These are phyloP conservation scores for Closterium sp. DNA, from an alignment of 139 green algal species.

Conservation along the genomic window DNA sequence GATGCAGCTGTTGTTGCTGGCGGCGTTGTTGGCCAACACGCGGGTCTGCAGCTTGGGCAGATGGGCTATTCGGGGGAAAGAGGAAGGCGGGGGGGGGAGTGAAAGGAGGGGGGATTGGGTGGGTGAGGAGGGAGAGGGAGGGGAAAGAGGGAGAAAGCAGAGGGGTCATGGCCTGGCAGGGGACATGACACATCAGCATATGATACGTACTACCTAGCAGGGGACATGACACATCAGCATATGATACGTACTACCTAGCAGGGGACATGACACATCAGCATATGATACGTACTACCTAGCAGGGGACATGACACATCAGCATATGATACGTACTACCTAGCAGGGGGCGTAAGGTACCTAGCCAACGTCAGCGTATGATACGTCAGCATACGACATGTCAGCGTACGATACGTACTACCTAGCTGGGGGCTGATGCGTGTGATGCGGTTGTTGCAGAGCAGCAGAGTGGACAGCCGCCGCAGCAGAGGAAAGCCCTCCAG, in stretches of 20 bases:
- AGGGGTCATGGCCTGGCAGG: background rate
- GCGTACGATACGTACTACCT: slow-evolving; percentile 29
- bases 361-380: too few species aligned
- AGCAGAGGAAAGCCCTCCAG: slow-evolving; percentile 93
- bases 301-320: too few species aligned
- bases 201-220: too few species aligned
- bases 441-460: slow-evolving; percentile 90
- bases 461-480: slow-evolving; percentile 70
- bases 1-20: background rate
- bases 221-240: too few species aligned
- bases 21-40: background rate
- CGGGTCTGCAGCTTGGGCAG: background rate
- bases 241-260: too few species aligned
- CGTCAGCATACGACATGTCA: background rate
- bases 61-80: background rate
- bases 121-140: background rate
- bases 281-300: too few species aligned
- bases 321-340: too few species aligned
- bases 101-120: background rate
- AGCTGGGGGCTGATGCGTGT: slow-evolving; percentile 69
- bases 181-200: too few species aligned
- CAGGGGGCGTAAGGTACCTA: too few species aligned
- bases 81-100: background rate
- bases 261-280: too few species aligned
- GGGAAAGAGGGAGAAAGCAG: background rate